Evolutionary conservation across 495 filamentous ascomycete genomes (phyloP).

Genomic region (Apiosordaria backusii): DNA sequence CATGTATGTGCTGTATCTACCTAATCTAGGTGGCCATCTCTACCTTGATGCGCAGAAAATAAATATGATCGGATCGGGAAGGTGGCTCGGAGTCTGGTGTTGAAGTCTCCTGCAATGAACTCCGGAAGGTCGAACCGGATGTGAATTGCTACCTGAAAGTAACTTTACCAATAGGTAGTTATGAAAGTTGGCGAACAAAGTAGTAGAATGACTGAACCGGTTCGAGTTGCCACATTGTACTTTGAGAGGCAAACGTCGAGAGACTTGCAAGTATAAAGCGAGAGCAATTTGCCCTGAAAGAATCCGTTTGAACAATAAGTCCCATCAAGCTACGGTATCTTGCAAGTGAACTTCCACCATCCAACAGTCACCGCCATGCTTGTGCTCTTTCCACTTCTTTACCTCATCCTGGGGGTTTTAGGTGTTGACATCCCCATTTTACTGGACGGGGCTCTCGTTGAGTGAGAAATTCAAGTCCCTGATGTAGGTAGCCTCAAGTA

Average conservation of each 20-base stretch:
- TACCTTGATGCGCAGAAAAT: not conserved
- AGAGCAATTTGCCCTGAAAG: not conserved
- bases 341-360: not conserved
- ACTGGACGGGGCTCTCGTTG: conserved; percentile 10
- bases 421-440: not conserved
- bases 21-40: not conserved
- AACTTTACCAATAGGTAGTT: not conserved
- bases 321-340: not conserved
- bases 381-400: not conserved
- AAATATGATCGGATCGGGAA: not conserved
- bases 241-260: not conserved
- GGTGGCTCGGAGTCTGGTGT: not conserved
- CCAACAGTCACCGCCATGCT: not conserved
- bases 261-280: not conserved
- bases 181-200: not conserved
- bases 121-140: not conserved
- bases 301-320: not conserved
- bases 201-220: not conserved
- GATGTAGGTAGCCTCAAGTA: not conserved
- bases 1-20: not conserved
- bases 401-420: not conserved
- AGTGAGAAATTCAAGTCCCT: conserved; percentile 6
- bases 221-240: not conserved
- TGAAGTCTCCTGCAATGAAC: not conserved
- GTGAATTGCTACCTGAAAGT: not conserved